These are phyloP conservation scores for Aureobasidium namibiae DNA, from an alignment of 2,329 filamentous ascomycete genomes.

Conservation along the genomic window DNA sequence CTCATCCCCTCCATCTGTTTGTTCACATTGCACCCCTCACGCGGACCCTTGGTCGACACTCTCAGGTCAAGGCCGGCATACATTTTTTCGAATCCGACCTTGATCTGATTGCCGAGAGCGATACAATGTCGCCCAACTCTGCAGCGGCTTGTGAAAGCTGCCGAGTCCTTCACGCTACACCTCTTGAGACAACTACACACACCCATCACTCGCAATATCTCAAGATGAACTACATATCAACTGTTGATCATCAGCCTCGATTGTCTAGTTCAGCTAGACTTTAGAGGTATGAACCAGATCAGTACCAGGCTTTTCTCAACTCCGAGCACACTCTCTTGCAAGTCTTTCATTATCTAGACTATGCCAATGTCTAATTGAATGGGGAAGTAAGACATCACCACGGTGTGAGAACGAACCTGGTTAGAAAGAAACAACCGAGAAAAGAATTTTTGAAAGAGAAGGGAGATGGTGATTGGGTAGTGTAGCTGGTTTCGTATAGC, in stretches of 20 bases:
- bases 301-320: background rate
- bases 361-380: background rate
- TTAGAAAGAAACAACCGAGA: background rate
- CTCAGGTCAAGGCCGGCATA: slow-evolving; percentile 4
- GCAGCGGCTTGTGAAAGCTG: background rate
- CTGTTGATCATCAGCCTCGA: background rate
- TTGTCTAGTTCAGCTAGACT: background rate
- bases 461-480: background rate
- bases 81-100: slow-evolving; percentile 12
- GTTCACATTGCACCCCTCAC: background rate
- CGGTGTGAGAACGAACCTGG: background rate
- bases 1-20: background rate
- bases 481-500: background rate
- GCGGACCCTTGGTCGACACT: background rate
- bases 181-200: background rate
- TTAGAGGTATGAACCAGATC: background rate
- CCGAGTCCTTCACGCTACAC: background rate
- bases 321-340: background rate
- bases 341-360: background rate
- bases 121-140: background rate
- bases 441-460: slow-evolving; percentile 3
- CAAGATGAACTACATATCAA: background rate
- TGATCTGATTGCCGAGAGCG: background rate
- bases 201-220: background rate
- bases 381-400: background rate